These are phyloP conservation scores for Alternaria gaisen DNA, from an alignment of 2,329 filamentous ascomycete species.

Conservation along the genomic window DNA sequence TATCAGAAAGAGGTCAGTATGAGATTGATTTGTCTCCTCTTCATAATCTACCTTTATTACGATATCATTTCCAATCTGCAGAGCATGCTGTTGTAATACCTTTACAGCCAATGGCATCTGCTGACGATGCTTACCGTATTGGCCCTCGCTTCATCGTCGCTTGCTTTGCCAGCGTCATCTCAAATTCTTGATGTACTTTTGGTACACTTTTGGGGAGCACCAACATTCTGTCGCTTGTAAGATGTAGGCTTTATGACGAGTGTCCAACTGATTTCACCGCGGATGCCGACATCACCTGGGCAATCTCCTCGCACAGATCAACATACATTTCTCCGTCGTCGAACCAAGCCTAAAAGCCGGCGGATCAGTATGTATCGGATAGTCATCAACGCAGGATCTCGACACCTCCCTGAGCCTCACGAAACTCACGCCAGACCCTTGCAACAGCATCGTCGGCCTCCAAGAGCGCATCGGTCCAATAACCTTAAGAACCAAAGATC, in stretches of 20 bases:
- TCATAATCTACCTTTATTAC: too few species aligned
- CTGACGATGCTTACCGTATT: background rate
- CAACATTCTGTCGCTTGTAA: background rate
- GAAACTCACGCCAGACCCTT: background rate
- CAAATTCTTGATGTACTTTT: background rate
- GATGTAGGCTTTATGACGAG: background rate
- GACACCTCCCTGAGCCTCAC: slow-evolving; percentile 54
- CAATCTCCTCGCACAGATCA: slow-evolving; percentile 62
- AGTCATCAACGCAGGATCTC: slow-evolving; percentile 54
- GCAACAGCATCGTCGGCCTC: slow-evolving; percentile 52
- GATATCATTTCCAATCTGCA: background rate
- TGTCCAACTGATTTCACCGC: slow-evolving; percentile 49
- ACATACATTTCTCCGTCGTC: slow-evolving; percentile 59
- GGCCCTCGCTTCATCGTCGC: too few species aligned
- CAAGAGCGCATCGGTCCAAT: slow-evolving; percentile 55
- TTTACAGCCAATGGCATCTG: background rate
- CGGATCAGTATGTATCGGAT: slow-evolving; percentile 64
- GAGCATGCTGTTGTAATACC: background rate
- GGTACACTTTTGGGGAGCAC: too few species aligned
- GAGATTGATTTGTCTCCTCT: too few species aligned
- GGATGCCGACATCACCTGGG: slow-evolving; percentile 36
- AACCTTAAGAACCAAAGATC: slow-evolving; percentile 52
- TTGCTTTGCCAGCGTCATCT: too few species aligned
- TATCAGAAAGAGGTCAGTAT: background rate
- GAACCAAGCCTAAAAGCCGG: slow-evolving; percentile 60